Evolutionary conservation across 306 rosid genomes (phyloP), one percentile per base, ranked within the genome.

Genomic region (Mimosa bimucronata): DNA sequence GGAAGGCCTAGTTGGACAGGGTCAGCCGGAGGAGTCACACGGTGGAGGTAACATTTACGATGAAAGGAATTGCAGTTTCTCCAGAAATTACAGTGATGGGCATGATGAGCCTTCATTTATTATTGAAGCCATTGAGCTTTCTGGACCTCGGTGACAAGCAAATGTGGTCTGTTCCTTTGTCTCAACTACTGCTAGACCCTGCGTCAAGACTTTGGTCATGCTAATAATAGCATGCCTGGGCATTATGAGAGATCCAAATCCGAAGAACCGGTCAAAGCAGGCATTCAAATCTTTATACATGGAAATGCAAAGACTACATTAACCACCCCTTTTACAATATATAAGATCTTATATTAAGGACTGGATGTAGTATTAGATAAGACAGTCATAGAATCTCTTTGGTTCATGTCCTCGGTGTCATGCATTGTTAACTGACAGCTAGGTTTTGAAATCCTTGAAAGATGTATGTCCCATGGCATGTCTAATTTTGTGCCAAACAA

Each of bases 91-190:
- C 57, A 90, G 91, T 69, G 91, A 91, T 57, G 82, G 78, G 62
- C 88, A 77, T 41, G 93, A 90, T 70, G 97, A 90, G 79, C 91
- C 93, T 78, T 93, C 98, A 4, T 93, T 95, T 76, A 84, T 87
- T 41, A 86, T 95, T 3, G 97, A 95, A 89, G 94, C 98, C 75
- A 93, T 95, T 81, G 98, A 95, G 72, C 97, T 95, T 77, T 95
- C 99, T 16, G 98, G 99, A 84, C 99, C 99, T 71, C 82, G 98
- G 50, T 95, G 80, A 90, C 78, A 21, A 76, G 9, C 48, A 19
- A 66, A n/a, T 74, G 58, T 74, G 69, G 34, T 40, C 30, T 57
- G 45, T 19, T 76, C 69, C 61, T 41, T 77, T 70, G 73, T 21
- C 44, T 55, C 23, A 18, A 69, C 58, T 74, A 73, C 65, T 77